Evolutionary conservation across 2,329 filamentous ascomycete species (phyloP), one percentile per base, ranked within the genome.

Genomic region (Elsinoe ampelina): DNA sequence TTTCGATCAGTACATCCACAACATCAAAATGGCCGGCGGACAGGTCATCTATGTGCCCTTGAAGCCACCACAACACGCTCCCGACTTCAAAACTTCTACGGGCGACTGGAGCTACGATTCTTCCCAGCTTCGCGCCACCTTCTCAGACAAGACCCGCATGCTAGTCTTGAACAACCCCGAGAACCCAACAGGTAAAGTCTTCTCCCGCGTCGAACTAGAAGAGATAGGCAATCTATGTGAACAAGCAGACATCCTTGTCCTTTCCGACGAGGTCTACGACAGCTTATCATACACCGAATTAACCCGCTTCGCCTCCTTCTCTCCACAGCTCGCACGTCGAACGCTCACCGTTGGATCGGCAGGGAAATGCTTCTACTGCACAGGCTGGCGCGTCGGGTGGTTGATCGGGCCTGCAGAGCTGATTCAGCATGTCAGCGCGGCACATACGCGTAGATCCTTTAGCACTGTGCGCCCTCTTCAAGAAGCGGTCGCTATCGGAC

Each of bases 1-100:
- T 75, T 98, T 97, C 70, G 93, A 98, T 73, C 93, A 98, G 83
- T 95, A 97, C 71, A 95, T 98, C 63, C 90, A 86, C 77, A 98
- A 98, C 73, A 97, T 98, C 62, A 87, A 96, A 72, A 97, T 98
- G 91, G 84, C 93, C 0, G 93, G 93, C 52, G 93, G 93, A 63
- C 95, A 86, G 69, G 89, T 97, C 61, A 86, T 92, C 64, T 97
- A 96, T 68, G 92, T 97, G 20, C 91, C 93, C n/a, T 78, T 98
- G 69, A 87, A 93, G 60, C 92, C 93, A 26, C 93, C 93, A 8
- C 78, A 81, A 61, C 84, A 89, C 45, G 93, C 92, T 51, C 85
- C 83, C 3, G 82, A 78, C 36, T 81, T 84, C 71, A 95, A 88
- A 0, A 89, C 89, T 0, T 90, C 89, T 4, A 89, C 93, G 1